Evolutionary conservation across 2,329 filamentous ascomycete species (phyloP).

Genomic region (Fusarium equiseti): DNA sequence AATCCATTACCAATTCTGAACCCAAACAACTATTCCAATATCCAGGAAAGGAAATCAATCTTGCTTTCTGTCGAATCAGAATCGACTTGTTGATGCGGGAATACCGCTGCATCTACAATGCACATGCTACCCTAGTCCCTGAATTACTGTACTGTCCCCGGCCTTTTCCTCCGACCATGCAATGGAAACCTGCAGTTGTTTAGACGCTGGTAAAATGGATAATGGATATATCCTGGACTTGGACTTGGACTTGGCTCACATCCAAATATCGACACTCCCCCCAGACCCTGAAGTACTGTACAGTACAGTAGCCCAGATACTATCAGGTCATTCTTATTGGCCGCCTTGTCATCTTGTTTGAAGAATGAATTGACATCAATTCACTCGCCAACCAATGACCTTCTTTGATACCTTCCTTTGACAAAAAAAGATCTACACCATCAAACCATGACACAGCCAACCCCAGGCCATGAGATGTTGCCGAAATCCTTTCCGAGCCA

Average conservation of each 20-base stretch:
- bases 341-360: constrained; percentile 46
- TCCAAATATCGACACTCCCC: constrained; percentile 36
- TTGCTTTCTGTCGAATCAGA: constrained; percentile 40
- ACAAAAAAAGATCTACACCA: constrained; percentile 30
- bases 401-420: constrained; percentile 14
- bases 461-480: constrained; percentile 28
- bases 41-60: constrained; percentile 32
- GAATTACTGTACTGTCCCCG: neutral
- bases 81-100: constrained; percentile 19
- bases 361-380: constrained; percentile 50
- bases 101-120: constrained; percentile 27
- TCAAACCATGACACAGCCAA: constrained; percentile 27
- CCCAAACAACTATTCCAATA: constrained; percentile 23
- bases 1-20: constrained; percentile 42
- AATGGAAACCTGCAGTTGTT: constrained; percentile 23
- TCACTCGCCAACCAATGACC: constrained; percentile 37
- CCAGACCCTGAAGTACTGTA: constrained; percentile 28
- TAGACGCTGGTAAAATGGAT: neutral
- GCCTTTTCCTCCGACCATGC: constrained; percentile 30
- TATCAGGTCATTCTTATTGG: constrained; percentile 46
- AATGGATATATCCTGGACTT: constrained; percentile 16
- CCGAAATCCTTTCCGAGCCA: constrained; percentile 27
- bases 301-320: constrained; percentile 19
- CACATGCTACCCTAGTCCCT: constrained; percentile 27
- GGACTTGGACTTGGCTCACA: constrained; percentile 29